Evolutionary conservation across 768 basidiomycete genomes (phyloP), one percentile per base, ranked within the genome.

Genomic region (Trichaptum fuscoviolaceum): DNA sequence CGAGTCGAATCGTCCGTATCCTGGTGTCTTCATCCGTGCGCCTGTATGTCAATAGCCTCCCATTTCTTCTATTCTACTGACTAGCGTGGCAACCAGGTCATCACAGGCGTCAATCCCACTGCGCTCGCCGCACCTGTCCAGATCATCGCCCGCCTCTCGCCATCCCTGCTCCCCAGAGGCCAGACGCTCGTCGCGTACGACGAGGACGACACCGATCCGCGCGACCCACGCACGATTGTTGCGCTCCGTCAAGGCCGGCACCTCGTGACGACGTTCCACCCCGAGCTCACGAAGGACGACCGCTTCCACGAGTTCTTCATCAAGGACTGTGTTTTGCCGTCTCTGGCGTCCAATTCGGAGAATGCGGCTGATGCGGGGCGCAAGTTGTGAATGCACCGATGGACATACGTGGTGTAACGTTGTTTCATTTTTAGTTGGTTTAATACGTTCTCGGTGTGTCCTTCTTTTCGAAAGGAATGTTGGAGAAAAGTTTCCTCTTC

Each of bases 241-340:
- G 95, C 95, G 20, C 77, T 95, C 20, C 86, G 89, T 2, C 93
- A 97, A 73, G 96, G 96, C 27, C 81, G 79, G 27, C 89, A 94
- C 73, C 80, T 99, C 67, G 82, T 95, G 30, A 95, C 95, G 4
- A 93, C 90, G 0, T 98, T 97, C 79, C 96, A 99, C 73, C 96
- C 96, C 0, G 96, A 99, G 75, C 80, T 99, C 59, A 95, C 93
- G 25, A 82, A 83, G 66, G 96, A 99, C 72, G 77, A 85, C 66
- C 86, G 96, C 52, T 93, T 98, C 73, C 96, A 97, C 75, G 91
- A 96, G 67, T 96, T 92, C 75, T 98, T 96, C 73, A 81, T 96
- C 57, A 81, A 81, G 65, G 83, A 88, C 71, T 94, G 91, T 71
- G 91, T 95, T 9, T 67, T 87, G 4, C 72, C 77, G 15, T 67